Percentiles rank a stretch among this genome's conserved stretches.
Evolutionary conservation across 768 basidiomycete species (phyloP).

Genomic region (Zangia roseola): DNA sequence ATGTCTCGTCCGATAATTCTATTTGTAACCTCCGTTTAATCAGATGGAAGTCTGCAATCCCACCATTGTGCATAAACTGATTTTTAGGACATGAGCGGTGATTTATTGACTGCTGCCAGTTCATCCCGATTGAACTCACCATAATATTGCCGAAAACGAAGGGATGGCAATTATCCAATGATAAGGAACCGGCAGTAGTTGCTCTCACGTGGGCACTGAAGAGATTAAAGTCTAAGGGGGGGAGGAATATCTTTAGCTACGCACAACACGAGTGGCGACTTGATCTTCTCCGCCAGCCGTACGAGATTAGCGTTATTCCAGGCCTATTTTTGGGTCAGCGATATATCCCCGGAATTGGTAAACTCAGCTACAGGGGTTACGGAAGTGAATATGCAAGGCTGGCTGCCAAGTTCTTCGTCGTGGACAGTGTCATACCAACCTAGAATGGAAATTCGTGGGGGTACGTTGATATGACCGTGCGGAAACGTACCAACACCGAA

Average conservation of each 20-base stretch:
- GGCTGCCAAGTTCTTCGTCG: constrained; percentile 78
- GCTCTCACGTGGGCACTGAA: constrained; percentile 87
- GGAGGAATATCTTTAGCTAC: constrained; percentile 24
- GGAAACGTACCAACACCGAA: constrained; percentile 82
- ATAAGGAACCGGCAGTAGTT: constrained; percentile 89
- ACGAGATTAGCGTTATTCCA: constrained; percentile 96
- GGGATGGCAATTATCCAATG: constrained; percentile 92
- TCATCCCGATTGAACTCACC: constrained; percentile 45
- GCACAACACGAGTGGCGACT: constrained; percentile 92
- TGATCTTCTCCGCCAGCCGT: constrained; percentile 96
- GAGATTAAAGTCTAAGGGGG: constrained; percentile 2
- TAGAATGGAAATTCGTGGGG: constrained; percentile 23
- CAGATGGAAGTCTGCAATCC: constrained; percentile 77
- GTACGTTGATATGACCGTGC: background rate
- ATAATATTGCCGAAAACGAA: constrained; percentile 91
- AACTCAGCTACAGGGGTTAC: constrained; percentile 73
- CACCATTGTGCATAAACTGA: constrained; percentile 97
- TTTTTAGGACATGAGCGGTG: background rate
- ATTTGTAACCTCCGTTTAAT: constrained; percentile 83
- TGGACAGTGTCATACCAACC: constrained; percentile 94
- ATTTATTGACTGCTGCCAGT: background rate
- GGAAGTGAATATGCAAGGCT: constrained; percentile 95
- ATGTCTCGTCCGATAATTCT: constrained; percentile 77
- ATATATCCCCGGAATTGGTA: background rate
- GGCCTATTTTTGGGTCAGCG: constrained; percentile 52